Evolutionary conservation across 345 rosid genomes (phyloP).

Genomic region (Salix brachista): DNA sequence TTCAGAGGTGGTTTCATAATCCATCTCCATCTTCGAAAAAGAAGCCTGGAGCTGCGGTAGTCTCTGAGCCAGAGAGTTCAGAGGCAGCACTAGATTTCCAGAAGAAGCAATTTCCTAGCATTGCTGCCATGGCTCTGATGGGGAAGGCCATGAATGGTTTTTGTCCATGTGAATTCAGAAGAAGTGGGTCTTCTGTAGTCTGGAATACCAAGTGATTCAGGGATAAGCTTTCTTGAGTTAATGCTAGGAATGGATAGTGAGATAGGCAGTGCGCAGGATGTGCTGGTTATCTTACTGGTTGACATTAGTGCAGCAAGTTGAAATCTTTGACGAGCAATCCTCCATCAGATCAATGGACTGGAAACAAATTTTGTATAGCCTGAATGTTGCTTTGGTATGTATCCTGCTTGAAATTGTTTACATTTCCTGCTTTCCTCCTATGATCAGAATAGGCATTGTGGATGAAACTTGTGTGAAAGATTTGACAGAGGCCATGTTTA

Average conservation of each 20-base stretch:
- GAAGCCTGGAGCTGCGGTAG: constrained; percentile 23
- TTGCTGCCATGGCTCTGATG: constrained; percentile 96
- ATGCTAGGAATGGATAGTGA: constrained; percentile 5
- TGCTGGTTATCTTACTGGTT: neutral
- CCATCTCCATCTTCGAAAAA: constrained; percentile 15
- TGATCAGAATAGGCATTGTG: neutral
- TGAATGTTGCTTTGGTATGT: constrained; percentile 16
- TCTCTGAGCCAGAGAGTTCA: constrained; percentile 38
- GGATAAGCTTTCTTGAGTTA: neutral
- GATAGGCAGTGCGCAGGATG: neutral
- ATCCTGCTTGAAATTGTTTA: neutral
- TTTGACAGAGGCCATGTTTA: neutral
- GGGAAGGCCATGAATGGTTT: constrained; percentile 76
- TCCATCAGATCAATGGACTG: neutral
- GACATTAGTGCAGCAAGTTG: neutral
- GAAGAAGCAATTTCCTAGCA: constrained; percentile 74
- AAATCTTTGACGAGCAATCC: neutral
- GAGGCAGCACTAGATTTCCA: constrained; percentile 24
- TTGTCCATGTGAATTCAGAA: constrained; percentile 50
- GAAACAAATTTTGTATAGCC: constrained; percentile 5
- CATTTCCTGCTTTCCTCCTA: neutral
- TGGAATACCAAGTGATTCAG: constrained; percentile 51
- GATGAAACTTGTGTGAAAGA: neutral
- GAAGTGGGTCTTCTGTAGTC: constrained; percentile 43
- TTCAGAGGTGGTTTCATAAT: constrained; percentile 64